Percentiles rank a stretch among this genome's conserved stretches.
Evolutionary conservation across 306 rosid genomes (phyloP).

Genomic region (Begonia peltatifolia): DNA sequence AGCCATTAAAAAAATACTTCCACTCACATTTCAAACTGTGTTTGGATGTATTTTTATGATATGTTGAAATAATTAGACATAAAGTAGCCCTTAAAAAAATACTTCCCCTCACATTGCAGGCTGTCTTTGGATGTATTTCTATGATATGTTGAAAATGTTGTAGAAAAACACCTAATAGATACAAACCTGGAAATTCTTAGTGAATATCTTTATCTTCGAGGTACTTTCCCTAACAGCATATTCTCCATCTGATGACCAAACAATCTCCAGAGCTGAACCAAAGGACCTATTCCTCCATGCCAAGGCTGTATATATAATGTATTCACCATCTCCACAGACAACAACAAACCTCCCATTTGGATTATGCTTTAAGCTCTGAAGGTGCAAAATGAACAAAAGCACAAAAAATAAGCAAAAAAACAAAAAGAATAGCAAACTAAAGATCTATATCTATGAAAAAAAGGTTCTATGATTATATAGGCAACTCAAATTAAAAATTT

Average conservation of each 20-base stretch:
- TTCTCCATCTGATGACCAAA: conserved; percentile 95
- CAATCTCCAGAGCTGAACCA: conserved; percentile 95
- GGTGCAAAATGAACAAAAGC: conserved; percentile 7
- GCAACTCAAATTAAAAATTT: background rate
- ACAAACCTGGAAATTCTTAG: conserved; percentile 88
- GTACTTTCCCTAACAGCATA: conserved; percentile 95
- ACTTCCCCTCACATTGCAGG: too few relatives aligned
- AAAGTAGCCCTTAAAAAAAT: too few relatives aligned
- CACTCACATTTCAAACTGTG: background rate
- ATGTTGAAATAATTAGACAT: too few relatives aligned
- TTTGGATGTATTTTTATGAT: background rate
- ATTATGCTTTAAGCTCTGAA: conserved; percentile 87
- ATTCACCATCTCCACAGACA: conserved; percentile 93
- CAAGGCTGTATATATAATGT: conserved; percentile 83
- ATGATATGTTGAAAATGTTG: background rate
- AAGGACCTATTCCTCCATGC: conserved; percentile 96
- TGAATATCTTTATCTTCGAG: conserved; percentile 84
- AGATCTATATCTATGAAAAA: background rate
- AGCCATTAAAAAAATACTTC: too few relatives aligned
- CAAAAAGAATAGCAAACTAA: background rate
- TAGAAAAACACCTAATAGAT: background rate
- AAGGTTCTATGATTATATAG: background rate
- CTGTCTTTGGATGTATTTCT: background rate
- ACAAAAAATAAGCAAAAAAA: background rate
- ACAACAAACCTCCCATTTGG: conserved; percentile 99